Evolutionary conservation across 306 rosid species (phyloP).

Genomic region (Hippophae gyantsensis): DNA sequence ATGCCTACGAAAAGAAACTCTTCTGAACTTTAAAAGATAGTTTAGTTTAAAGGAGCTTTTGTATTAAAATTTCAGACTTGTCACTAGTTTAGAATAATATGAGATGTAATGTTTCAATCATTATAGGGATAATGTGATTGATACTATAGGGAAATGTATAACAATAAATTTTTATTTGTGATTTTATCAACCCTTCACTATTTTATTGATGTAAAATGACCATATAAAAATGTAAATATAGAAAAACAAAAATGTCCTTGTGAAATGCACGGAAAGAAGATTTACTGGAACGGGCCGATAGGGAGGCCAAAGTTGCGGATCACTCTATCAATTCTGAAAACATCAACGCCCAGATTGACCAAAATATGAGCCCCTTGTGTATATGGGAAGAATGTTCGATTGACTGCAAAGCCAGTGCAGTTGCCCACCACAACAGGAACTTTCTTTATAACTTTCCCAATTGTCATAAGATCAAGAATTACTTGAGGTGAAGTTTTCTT

Average conservation of each 20-base stretch:
- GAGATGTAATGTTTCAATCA: too few species aligned
- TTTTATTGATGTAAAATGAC: background rate
- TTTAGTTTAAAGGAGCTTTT: too few species aligned
- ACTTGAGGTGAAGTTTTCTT: constrained; percentile 80
- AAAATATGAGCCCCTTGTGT: constrained; percentile 58
- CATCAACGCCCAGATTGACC: constrained; percentile 69
- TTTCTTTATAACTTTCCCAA: constrained; percentile 85
- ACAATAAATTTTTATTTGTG: too few species aligned
- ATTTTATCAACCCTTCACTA: too few species aligned
- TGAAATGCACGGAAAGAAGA: constrained; percentile 25
- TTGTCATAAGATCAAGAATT: constrained; percentile 72
- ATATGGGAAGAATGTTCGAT: constrained; percentile 91
- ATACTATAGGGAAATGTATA: too few species aligned
- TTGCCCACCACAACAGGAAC: constrained; percentile 91
- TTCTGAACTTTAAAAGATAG: too few species aligned
- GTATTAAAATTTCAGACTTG: too few species aligned
- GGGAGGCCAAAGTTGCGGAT: constrained; percentile 82
- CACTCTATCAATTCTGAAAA: constrained; percentile 66
- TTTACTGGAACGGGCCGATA: constrained; percentile 87
- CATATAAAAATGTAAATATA: constrained; percentile 3
- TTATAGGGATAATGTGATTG: too few species aligned
- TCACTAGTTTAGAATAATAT: too few species aligned
- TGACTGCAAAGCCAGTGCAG: constrained; percentile 96
- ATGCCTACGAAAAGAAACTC: too few species aligned
- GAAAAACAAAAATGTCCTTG: constrained; percentile 12